These are phyloP conservation scores for Tothia fuscella DNA, from an alignment of 2,329 filamentous ascomycete species.

Conservation along the genomic window DNA sequence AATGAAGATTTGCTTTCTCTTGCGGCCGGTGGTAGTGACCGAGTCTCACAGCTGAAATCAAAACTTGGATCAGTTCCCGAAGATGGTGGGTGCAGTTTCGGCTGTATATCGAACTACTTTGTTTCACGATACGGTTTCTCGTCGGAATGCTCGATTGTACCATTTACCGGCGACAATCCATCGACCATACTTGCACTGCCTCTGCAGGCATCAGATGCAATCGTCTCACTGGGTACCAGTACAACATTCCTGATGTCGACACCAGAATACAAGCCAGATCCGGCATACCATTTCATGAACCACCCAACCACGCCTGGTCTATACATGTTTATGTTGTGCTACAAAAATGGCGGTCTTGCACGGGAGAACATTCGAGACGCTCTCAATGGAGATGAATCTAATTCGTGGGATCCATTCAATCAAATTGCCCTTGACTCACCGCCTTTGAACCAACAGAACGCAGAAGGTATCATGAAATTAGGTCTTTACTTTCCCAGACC, in stretches of 20 bases:
- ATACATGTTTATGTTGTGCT: constrained; percentile 99
- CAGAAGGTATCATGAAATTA: constrained; percentile 56
- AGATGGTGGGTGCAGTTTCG: constrained; percentile 71
- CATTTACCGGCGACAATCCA: constrained; percentile 93
- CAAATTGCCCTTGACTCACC: constrained; percentile 53
- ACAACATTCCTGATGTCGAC: constrained; percentile 98
- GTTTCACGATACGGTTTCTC: constrained; percentile 66
- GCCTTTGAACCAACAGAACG: constrained; percentile 49
- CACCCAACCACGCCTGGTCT: constrained; percentile 81
- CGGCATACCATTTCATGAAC: constrained; percentile 95
- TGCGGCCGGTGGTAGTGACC: constrained; percentile 51
- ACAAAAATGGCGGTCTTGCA: constrained; percentile 93
- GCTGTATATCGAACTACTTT: constrained; percentile 68
- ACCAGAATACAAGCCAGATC: constrained; percentile 77
- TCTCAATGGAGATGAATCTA: constrained; percentile 41
- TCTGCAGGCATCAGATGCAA: constrained; percentile 76
- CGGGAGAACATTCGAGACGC: constrained; percentile 80
- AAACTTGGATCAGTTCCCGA: constrained; percentile 73
- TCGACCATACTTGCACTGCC: constrained; percentile 88
- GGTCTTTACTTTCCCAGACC: constrained; percentile 92
- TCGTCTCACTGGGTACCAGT: constrained; percentile 87
- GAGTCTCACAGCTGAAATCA: constrained; percentile 50
- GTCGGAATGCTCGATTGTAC: constrained; percentile 60
- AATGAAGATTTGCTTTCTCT: constrained; percentile 64
- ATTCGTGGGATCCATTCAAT: constrained; percentile 72